Evolutionary conservation across 257 asterid species (phyloP).

Genomic region (Paulownia fortunei): DNA sequence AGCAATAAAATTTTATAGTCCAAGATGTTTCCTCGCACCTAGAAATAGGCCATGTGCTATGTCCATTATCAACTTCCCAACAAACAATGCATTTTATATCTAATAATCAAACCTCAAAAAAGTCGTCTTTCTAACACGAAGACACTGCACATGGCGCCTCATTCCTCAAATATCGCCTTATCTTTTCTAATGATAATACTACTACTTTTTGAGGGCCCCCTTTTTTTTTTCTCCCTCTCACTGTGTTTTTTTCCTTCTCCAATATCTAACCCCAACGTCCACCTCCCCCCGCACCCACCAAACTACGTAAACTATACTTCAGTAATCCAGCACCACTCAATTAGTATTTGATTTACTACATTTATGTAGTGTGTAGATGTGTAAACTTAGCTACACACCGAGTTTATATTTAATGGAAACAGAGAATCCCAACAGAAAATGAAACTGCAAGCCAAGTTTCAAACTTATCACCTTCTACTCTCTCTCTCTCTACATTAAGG

Average conservation of each 20-base stretch:
- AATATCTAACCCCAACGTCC: background rate
- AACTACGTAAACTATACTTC: background rate
- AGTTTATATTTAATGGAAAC: conserved; percentile 29
- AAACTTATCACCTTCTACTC: conserved; percentile 31
- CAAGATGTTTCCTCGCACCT: conserved; percentile 4
- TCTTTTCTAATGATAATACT: background rate
- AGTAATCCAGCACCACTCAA: conserved; percentile 22
- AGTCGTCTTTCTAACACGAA: background rate
- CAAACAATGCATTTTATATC: background rate
- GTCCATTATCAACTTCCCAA: conserved; percentile 21
- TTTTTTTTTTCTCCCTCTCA: background rate
- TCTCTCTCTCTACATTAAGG: conserved; percentile 7
- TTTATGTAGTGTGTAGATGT: background rate
- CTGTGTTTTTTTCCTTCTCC: background rate
- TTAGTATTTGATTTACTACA: background rate
- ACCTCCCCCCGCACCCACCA: too few species aligned
- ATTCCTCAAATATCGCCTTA: background rate
- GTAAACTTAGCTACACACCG: background rate
- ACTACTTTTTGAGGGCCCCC: background rate
- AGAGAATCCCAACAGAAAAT: conserved; percentile 36
- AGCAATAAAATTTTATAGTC: background rate
- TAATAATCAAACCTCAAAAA: conserved; percentile 17
- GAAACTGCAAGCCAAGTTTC: conserved; percentile 33
- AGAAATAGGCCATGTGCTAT: conserved; percentile 30
- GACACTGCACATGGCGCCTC: conserved; percentile 33